Evolutionary conservation across 345 rosid genomes (phyloP), one percentile per base, ranked within the genome.

Genomic region (Hibiscus mutabilis): DNA sequence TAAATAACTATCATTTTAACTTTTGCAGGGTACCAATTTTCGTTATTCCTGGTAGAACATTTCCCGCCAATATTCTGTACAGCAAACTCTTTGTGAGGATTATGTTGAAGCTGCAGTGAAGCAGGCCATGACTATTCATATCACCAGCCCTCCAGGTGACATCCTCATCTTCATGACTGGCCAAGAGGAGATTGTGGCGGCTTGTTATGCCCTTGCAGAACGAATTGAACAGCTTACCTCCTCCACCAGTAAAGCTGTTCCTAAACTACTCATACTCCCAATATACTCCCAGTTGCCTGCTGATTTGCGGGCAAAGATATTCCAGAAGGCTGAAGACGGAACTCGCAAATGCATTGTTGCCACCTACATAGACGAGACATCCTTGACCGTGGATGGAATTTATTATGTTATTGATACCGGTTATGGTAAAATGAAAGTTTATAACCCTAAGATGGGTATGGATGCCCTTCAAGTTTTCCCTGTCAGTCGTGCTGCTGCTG

Each of bases 371-470:
- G 99, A 97, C 0, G 97, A 95, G 84, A 95, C 99, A 44, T 95
- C 97, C 35, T 75, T 95, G 83, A 95, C 99, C 4, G 99, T 92
- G 0, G 99, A 95, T 81, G 99, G 99, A 58, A 95, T 95, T 56
- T 95, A 69, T 68, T 92, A 79, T 56, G 99, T 92, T 68, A 95
- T 95, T 15, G 99, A 95, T 80, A 89, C 99, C 0, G 99, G 99
- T 31, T 95, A 90, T 73, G 92, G 93, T 53, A 95, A 92, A 80
- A 95, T 95, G 99, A 95, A 95, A 80, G 97, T 92, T 68, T 95
- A 91, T 80, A 95, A 95, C 76, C 97, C 99, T 15, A 86, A 88
- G 82, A 92, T 95, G 99, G 97, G 97, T 77, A 95, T 95, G 99
- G 99, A 95, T 80, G 97, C 99, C 44, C 96, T 95, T 40, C 99